phyloP scores from a whole-genome alignment of 129 eudicot genomes.

The Flaveria brownii region DNA sequence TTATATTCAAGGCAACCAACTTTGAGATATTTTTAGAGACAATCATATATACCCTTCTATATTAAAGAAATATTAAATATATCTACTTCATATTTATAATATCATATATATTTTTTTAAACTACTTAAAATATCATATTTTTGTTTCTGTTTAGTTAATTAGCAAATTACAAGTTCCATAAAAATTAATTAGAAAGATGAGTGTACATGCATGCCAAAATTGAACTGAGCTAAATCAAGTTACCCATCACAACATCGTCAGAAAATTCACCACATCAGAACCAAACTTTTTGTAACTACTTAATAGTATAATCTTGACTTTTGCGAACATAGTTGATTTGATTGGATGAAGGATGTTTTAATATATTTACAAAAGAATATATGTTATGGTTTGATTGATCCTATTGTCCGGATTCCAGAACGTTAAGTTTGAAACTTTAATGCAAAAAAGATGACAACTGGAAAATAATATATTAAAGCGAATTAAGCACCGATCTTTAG shows the following conservation, averaged over 20 bases:
- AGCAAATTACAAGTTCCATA: background rate
- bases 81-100: no score
- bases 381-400: background rate
- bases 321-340: no score
- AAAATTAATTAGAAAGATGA: background rate
- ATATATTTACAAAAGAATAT: background rate
- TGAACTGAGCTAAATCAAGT: background rate
- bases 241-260: background rate
- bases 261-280: no score
- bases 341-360: background rate
- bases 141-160: background rate
- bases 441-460: background rate
- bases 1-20: background rate
- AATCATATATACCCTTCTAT: background rate
- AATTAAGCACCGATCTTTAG: conserved; percentile 5
- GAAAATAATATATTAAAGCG: background rate
- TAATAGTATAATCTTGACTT: no score
- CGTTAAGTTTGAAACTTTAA: conserved; percentile 7
- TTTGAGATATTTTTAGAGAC: background rate
- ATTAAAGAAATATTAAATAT: no score
- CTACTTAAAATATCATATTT: no score
- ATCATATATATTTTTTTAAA: no score
- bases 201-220: background rate
- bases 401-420: background rate
- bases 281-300: no score